These are phyloP conservation scores for Nigrograna mackinnonii DNA, from an alignment of 2,329 filamentous ascomycete genomes.

Conservation along the genomic window DNA sequence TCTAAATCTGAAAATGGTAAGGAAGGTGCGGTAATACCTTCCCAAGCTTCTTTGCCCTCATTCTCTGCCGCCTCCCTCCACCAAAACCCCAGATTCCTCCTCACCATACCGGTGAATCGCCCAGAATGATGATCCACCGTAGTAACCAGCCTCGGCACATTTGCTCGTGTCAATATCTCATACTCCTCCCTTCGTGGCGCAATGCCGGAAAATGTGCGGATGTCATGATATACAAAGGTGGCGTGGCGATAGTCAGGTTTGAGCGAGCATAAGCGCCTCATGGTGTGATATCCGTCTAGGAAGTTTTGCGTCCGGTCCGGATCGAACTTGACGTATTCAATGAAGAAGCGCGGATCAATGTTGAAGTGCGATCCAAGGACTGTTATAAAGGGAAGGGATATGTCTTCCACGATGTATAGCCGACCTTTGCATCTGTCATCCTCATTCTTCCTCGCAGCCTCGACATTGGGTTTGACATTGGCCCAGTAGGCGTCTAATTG, in stretches of 20 bases:
- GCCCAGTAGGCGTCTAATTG: neutral
- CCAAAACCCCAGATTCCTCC: conserved; percentile 9
- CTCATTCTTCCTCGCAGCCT: neutral
- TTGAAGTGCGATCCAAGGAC: conserved; percentile 8
- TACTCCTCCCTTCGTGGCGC: conserved; percentile 7
- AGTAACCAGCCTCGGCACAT: conserved; percentile 7
- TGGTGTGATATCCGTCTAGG: conserved; percentile 5
- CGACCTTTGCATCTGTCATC: conserved; percentile 3
- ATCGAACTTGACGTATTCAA: conserved; percentile 9
- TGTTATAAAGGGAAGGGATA: conserved; percentile 9
- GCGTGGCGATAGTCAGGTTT: neutral
- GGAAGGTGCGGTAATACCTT: neutral
- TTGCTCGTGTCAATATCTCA: conserved; percentile 6
- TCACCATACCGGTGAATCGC: conserved; percentile 4
- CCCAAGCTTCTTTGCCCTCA: neutral
- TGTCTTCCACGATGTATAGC: conserved; percentile 11
- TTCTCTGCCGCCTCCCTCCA: neutral
- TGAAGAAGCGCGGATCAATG: conserved; percentile 14
- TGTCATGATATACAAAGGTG: conserved; percentile 11
- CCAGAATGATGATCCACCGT: conserved; percentile 7
- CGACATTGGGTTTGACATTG: neutral
- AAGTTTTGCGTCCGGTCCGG: conserved; percentile 8
- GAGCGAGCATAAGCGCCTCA: conserved; percentile 4
- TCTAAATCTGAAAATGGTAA: neutral
- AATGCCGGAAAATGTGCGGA: conserved; percentile 4